Base-by-base conservation (phyloP, 2,329 filamentous ascomycete species). In the Bertia moriformis region DNA sequence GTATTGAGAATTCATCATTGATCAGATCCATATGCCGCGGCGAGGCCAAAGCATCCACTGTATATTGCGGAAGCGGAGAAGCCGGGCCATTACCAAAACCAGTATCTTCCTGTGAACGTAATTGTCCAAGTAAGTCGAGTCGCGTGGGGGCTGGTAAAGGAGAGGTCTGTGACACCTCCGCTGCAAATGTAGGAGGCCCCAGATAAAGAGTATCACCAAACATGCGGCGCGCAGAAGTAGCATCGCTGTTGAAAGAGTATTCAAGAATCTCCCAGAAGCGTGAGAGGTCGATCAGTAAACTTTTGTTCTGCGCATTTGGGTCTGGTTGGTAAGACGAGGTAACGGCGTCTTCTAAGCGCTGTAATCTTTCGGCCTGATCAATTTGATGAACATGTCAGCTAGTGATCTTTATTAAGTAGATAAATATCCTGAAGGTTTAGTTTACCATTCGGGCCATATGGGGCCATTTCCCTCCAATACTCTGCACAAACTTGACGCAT, bases 211-310 rank as follows among this genome's bases (percentile, higher is more conserved):
- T 10, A 35, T 35, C 10, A 15, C 32, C 32, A 18, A 35, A 35
- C 10, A 35, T 7, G 10, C 12, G 32, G 17, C 32, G 32, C 12
- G 32, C 32, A 17, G 32, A 35, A 15, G 7, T 15, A 13, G 7
- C 17, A 35, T 35, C 32, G 12, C 32, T 35, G 32, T 35, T 35
- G 7, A 17, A 35, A 13, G 32, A 12, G 15, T 35, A 35, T 17
- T 35, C 32, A 17, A 35, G 32, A 18, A 35, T 35, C 10, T 35
- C 32, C 32, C 32, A 35, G 32, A 35, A 35, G 7, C 32, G 32
- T 10, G 32, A 35, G 7, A 35, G 15, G 15, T 35, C 32, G 10
- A 35, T 35, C 15, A 35, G 15, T 12, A 35, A 15, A 18, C 32
- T 35, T 18, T 35, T 10, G 15, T 35, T 35, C 32, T 35, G 32